Percentiles rank a stretch among this genome's conserved stretches.
Evolutionary conservation across 1,284 basidiomycete species (phyloP).

Genomic region (Xanthoconium separans): DNA sequence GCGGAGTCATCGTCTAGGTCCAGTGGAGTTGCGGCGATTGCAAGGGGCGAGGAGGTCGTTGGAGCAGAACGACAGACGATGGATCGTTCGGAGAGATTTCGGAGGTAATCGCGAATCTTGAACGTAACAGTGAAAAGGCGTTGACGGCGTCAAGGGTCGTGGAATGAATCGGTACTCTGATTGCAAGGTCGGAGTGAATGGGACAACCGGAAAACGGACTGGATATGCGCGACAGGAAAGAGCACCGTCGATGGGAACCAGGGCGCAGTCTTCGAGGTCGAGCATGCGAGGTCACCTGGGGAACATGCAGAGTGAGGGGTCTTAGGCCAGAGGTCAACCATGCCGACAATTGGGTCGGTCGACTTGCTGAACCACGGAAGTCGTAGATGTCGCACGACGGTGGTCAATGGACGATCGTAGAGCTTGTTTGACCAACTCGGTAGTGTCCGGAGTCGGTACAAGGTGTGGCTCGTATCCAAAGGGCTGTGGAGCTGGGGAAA

Average conservation of each 20-base stretch:
- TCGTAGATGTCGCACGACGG: not conserved
- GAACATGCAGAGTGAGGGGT: not conserved
- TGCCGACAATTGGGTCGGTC: not conserved
- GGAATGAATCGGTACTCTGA: not conserved
- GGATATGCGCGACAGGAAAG: not conserved
- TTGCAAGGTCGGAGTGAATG: not conserved
- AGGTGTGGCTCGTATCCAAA: no score
- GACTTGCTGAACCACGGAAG: not conserved
- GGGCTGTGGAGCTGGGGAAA: no score
- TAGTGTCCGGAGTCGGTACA: not conserved
- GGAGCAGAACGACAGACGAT: not conserved
- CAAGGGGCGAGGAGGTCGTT: not conserved
- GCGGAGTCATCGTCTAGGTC: constrained; percentile 1
- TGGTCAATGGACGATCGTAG: not conserved
- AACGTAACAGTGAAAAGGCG: not conserved
- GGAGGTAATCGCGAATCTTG: not conserved
- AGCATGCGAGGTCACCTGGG: not conserved
- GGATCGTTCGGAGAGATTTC: not conserved
- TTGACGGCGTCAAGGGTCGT: not conserved
- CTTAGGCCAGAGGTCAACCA: not conserved
- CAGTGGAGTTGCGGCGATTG: not conserved
- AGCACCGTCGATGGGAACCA: not conserved
- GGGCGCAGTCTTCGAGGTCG: not conserved
- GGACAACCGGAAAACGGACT: not conserved
- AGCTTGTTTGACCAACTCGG: not conserved